Evolutionary conservation across 148 eudicot species (phyloP).

Genomic region (Amaranthus cruentus): DNA sequence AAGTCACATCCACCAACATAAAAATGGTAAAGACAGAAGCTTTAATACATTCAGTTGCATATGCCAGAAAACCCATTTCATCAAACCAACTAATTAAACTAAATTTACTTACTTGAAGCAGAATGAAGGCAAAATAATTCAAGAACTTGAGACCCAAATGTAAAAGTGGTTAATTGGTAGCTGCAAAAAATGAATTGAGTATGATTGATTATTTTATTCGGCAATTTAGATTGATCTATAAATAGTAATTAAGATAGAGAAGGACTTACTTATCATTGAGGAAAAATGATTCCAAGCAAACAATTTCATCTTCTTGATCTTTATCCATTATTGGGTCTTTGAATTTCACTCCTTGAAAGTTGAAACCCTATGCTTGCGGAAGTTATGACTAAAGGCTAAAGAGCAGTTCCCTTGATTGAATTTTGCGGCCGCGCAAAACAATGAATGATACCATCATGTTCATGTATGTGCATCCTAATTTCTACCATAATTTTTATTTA

Average conservation of each 20-base stretch:
- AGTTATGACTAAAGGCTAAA: not conserved
- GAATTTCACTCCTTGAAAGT: not conserved
- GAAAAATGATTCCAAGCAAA: slow-evolving; percentile 81
- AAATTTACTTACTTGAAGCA: slow-evolving; percentile 64
- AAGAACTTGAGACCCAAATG: slow-evolving; percentile 83
- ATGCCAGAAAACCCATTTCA: slow-evolving; percentile 7
- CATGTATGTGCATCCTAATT: too few relatives aligned
- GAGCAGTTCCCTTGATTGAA: too few relatives aligned
- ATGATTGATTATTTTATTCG: not conserved
- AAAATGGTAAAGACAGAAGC: not conserved
- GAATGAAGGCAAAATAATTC: slow-evolving; percentile 77
- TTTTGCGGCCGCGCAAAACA: too few relatives aligned
- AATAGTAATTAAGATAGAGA: not conserved
- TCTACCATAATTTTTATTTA: too few relatives aligned
- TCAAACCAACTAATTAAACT: not conserved
- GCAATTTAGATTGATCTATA: not conserved
- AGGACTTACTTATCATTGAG: slow-evolving; percentile 61
- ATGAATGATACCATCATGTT: too few relatives aligned
- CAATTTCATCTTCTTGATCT: slow-evolving; percentile 54
- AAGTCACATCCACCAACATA: not conserved
- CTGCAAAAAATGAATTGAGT: slow-evolving; percentile 31
- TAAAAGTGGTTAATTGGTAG: slow-evolving; percentile 73
- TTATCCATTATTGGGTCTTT: slow-evolving; percentile 17
- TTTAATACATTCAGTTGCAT: not conserved
- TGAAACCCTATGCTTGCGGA: slow-evolving; percentile 4